Evolutionary conservation across 2,329 filamentous ascomycete genomes (phyloP).

Genomic region (Huntiella moniliformis): DNA sequence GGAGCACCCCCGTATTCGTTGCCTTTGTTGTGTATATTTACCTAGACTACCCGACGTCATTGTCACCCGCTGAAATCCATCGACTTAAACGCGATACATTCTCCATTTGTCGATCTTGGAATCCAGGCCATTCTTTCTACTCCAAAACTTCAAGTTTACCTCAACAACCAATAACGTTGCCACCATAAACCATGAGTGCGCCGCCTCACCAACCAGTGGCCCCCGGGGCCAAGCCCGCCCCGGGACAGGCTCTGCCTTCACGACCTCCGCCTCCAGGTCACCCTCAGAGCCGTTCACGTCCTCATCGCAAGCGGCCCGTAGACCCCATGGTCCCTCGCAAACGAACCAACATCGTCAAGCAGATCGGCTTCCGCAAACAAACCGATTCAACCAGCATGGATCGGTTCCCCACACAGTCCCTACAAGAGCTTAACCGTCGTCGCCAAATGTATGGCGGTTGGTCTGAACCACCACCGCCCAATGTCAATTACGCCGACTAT

Average conservation of each 20-base stretch:
- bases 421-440: constrained; percentile 20
- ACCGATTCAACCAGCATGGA: constrained; percentile 6
- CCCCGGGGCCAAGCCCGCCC: constrained; percentile 11
- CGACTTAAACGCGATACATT: no score
- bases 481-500: constrained; percentile 31
- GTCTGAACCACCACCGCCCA: constrained; percentile 30
- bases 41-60: no score
- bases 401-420: constrained; percentile 5
- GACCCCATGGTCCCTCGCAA: constrained; percentile 11
- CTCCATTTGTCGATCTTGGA: no score
- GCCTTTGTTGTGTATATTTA: no score
- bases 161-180: no score
- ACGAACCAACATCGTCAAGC: constrained; percentile 4
- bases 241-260: constrained; percentile 6
- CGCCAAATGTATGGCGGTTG: constrained; percentile 35
- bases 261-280: constrained; percentile 5
- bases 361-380: constrained; percentile 11
- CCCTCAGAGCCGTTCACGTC: constrained; percentile 8
- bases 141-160: no score
- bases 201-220: constrained; percentile 18
- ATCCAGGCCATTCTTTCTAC: no score
- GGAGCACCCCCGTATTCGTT: no score
- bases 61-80: no score
- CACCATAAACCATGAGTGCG: constrained; percentile 24
- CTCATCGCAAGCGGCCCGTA: constrained; percentile 7